Percentiles rank a stretch among this genome's conserved stretches.
Conservation (phyloP, 2,329 filamentous ascomycete genomes). For the Exutisphaerella laricina region DNA sequence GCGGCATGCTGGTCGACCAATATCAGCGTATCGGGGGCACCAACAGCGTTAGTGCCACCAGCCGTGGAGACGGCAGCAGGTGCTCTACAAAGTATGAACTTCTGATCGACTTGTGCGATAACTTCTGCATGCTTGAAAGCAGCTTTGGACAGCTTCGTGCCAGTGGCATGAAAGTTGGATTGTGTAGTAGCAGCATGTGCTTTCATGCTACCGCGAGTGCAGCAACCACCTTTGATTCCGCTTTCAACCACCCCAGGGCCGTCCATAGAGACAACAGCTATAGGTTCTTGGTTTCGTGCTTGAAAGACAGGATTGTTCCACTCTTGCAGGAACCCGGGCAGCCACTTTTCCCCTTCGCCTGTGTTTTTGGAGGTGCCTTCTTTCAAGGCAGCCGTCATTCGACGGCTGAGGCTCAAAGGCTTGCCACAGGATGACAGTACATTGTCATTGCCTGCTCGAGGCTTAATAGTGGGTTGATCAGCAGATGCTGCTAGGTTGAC, state of each 20-base stretch:
- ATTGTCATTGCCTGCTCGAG: constrained; percentile 22
- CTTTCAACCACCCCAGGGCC: constrained; percentile 19
- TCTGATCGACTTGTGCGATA: constrained; percentile 78
- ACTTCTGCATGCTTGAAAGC: constrained; percentile 58
- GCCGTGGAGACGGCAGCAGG: constrained; percentile 8
- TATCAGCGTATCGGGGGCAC: constrained; percentile 49
- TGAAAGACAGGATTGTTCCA: constrained; percentile 77
- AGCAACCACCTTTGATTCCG: constrained; percentile 10
- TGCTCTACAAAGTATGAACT: constrained; percentile 74
- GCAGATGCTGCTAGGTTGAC: no score
- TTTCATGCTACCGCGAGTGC: no score
- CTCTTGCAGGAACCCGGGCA: constrained; percentile 53
- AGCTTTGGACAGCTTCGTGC: constrained; percentile 53
- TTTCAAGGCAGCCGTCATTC: constrained; percentile 9
- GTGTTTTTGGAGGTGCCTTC: background rate
- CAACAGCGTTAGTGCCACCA: background rate
- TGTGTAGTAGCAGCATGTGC: no score
- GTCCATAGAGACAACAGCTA: constrained; percentile 20
- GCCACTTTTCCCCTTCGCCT: constrained; percentile 43
- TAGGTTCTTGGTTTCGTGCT: constrained; percentile 29
- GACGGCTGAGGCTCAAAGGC: constrained; percentile 31
- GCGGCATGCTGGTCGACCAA: constrained; percentile 92
- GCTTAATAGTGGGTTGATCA: no score
- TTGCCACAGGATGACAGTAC: constrained; percentile 26
- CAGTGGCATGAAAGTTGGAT: no score